Evolutionary conservation across 345 rosid species (phyloP), one percentile per base, ranked within the genome.

Genomic region (Euphorbia tirucalli): DNA sequence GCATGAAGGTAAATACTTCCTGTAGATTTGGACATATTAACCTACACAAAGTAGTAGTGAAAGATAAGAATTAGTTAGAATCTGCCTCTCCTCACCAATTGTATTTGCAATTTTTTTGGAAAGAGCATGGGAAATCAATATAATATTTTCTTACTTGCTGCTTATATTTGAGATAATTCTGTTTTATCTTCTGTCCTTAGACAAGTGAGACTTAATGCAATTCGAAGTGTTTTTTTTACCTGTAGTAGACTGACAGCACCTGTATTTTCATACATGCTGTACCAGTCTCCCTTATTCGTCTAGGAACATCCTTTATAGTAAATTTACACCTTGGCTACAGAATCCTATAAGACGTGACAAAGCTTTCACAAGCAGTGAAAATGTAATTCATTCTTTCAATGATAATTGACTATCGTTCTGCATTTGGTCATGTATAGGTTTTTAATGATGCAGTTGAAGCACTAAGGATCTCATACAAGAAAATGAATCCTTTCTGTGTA

Each of bases 401-500:
- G 44, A 58, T 69, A 18, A 27, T 54, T 44, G n/a, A n/a, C 41
- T 39, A 21, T 71, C 46, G 4, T 15, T 74, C 37, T 60, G 41
- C 15, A n/a, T n/a, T n/a, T 52, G 49, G 52, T 70, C 27, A 5
- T 74, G 44, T 61, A 73, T 86, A 93, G 98, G 97, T 94, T 63
- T 94, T 94, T 80, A 59, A 86, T 66, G 98, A 94, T 83, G 95
- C 91, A 21, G 84, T 94, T 77, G 93, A 92, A 81, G 98, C 98
- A 73, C 77, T 94, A 72, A 89, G 87, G 85, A 81, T 89, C 78
- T 90, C 96, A 16, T 90, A 94, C 80, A 86, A 72, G 86, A 94
- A 94, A 81, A 87, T 94, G 97, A 94, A 90, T 82, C 98, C 95
- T 56, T 94, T 94, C 66, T 92, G 94, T 61, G 95, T 94, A 60